A percentile compares a stretch with the other conserved stretches of the same genome.
These are phyloP conservation scores for Diddensiella santjacobensis DNA, from an alignment of 805 yeast genomes.

Conservation along the genomic window DNA sequence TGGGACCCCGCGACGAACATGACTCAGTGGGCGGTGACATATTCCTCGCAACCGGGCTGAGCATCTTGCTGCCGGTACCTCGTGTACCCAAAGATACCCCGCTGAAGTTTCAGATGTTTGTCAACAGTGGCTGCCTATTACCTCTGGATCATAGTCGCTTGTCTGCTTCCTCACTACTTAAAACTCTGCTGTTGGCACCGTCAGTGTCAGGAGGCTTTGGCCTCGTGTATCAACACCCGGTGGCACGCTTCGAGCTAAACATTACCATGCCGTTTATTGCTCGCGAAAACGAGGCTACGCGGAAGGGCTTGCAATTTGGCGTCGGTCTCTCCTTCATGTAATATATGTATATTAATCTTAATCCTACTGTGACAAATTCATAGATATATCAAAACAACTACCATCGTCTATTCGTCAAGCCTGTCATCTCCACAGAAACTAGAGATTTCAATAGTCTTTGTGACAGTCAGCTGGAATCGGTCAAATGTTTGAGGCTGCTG, in stretches of 20 bases:
- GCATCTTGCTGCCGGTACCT: conserved; percentile 45
- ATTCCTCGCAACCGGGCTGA: conserved; percentile 43
- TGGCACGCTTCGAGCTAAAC: conserved; percentile 65
- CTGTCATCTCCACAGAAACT: too few species aligned
- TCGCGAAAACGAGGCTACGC: conserved; percentile 45
- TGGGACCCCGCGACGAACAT: conserved; percentile 56
- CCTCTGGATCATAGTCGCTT: conserved; percentile 13
- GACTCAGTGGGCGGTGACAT: conserved; percentile 68
- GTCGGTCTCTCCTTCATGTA: conserved; percentile 57
- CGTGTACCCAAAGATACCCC: conserved; percentile 44
- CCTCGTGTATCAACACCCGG: conserved; percentile 55
- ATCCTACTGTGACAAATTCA: too few species aligned
- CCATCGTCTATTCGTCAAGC: too few species aligned
- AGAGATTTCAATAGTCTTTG: background rate
- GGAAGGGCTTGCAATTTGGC: conserved; percentile 68
- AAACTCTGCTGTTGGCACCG: conserved; percentile 38
- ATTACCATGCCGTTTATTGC: conserved; percentile 58
- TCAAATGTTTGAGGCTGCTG: too few species aligned
- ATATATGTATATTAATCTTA: too few species aligned
- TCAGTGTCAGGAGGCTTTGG: conserved; percentile 59
- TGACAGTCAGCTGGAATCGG: too few species aligned
- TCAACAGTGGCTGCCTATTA: conserved; percentile 60
- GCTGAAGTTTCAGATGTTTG: conserved; percentile 58
- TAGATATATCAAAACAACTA: too few species aligned
- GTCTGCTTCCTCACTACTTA: conserved; percentile 10